Evolutionary conservation across 306 rosid species (phyloP).

Genomic region (Sphenostylis stenocarpa): DNA sequence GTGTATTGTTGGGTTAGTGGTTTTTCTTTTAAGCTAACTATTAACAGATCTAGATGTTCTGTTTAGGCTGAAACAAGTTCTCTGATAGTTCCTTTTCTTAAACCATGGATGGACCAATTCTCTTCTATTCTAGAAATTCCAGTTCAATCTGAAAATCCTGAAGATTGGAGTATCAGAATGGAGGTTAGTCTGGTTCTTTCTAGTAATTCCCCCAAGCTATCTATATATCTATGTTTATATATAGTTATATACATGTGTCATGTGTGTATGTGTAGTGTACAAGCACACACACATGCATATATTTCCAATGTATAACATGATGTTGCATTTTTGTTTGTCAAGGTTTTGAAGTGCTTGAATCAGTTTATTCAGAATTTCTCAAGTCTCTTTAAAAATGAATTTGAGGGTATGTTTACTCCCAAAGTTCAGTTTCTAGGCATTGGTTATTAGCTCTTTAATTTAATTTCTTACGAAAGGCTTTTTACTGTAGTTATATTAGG

Average conservation of each 20-base stretch:
- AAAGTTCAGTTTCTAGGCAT: conserved; percentile 17
- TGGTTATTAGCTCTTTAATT: conserved; percentile 23
- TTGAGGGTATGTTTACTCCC: conserved; percentile 55
- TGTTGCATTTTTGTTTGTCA: conserved; percentile 25
- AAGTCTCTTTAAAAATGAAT: conserved; percentile 63
- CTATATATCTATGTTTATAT: not conserved
- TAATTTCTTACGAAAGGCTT: conserved; percentile 31
- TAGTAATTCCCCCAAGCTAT: not conserved
- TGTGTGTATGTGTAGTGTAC: not conserved
- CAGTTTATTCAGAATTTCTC: conserved; percentile 86
- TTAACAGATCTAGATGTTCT: conserved; percentile 50
- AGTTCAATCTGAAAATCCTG: conserved; percentile 84
- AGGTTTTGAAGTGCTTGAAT: conserved; percentile 96
- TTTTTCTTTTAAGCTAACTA: conserved; percentile 24
- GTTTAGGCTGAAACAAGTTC: conserved; percentile 74
- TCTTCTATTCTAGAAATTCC: conserved; percentile 65
- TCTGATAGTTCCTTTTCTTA: conserved; percentile 64
- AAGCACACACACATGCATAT: not conserved
- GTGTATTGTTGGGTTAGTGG: conserved; percentile 33
- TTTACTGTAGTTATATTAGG: conserved; percentile 65
- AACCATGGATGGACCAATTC: conserved; percentile 88
- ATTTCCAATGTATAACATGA: conserved; percentile 3
- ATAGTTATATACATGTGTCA: not conserved
- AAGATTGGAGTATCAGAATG: conserved; percentile 88
- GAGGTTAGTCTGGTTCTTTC: conserved; percentile 60